Evolutionary conservation across 2,329 filamentous ascomycete genomes (phyloP).

Genomic region (Alternaria rosae): DNA sequence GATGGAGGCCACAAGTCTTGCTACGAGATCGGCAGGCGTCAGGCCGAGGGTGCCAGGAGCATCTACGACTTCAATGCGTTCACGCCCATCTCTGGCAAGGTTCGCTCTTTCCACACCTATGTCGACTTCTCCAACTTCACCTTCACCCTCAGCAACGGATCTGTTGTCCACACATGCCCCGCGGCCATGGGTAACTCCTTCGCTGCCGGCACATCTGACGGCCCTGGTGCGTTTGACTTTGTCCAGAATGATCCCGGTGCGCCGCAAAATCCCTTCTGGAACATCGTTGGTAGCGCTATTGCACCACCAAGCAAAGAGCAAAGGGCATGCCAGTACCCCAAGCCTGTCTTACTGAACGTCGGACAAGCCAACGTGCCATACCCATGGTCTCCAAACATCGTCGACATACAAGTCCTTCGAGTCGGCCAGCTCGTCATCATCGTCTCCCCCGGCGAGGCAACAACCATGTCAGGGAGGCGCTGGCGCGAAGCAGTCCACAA

Average conservation of each 20-base stretch:
- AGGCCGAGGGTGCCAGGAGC: slow-evolving; percentile 67
- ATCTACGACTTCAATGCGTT: slow-evolving; percentile 63
- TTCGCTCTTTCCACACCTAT: slow-evolving; percentile 86
- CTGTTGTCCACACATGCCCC: slow-evolving; percentile 76
- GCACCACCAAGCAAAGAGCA: slow-evolving; percentile 75
- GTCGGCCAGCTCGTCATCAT: slow-evolving; percentile 86
- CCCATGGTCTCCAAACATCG: slow-evolving; percentile 88
- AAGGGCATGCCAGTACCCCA: slow-evolving; percentile 76
- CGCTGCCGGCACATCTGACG: slow-evolving; percentile 90
- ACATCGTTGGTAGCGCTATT: slow-evolving; percentile 74
- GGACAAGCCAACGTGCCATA: slow-evolving; percentile 82
- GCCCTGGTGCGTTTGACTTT: slow-evolving; percentile 91
- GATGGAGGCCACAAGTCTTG: slow-evolving; percentile 73
- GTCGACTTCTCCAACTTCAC: slow-evolving; percentile 79
- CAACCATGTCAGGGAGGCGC: slow-evolving; percentile 88
- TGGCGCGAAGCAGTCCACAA: slow-evolving; percentile 68
- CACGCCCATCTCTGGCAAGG: slow-evolving; percentile 66
- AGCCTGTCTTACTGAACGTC: slow-evolving; percentile 87
- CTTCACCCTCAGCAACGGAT: slow-evolving; percentile 77
- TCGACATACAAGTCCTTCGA: slow-evolving; percentile 85
- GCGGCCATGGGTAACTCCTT: slow-evolving; percentile 92
- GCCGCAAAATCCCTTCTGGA: slow-evolving; percentile 84
- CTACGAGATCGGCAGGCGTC: slow-evolving; percentile 77
- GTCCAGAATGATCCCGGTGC: slow-evolving; percentile 81
- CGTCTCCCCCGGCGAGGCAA: slow-evolving; percentile 85